These are phyloP conservation scores for Boehmeria nivea DNA, from an alignment of 306 rosid genomes.

Conservation along the genomic window DNA sequence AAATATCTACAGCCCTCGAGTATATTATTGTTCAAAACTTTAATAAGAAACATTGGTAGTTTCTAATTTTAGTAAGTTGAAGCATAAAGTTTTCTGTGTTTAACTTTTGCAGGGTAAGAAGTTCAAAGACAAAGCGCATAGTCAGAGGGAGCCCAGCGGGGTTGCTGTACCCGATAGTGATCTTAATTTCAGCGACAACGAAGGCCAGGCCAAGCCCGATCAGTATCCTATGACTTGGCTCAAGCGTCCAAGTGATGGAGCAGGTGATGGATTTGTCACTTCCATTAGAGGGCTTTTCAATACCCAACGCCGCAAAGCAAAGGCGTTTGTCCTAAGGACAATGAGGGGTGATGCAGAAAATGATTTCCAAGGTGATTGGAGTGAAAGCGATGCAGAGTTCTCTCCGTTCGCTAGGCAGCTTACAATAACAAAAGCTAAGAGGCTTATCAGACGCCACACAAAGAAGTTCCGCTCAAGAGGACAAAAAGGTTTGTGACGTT, in stretches of 20 bases:
- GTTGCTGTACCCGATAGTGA: conserved; percentile 74
- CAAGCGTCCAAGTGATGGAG: conserved; percentile 92
- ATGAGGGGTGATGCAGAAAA: conserved; percentile 96
- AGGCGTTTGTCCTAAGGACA: conserved; percentile 84
- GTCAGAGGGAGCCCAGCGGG: conserved; percentile 51
- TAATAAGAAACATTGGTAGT: not conserved
- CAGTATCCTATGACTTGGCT: conserved; percentile 71
- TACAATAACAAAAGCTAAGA: conserved; percentile 82
- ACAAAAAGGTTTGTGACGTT: conserved; percentile 58
- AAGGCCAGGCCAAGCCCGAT: conserved; percentile 68
- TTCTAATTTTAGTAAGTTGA: not conserved
- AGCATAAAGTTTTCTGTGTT: not conserved
- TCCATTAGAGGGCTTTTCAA: conserved; percentile 87
- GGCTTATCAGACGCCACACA: conserved; percentile 89
- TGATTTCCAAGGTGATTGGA: conserved; percentile 96
- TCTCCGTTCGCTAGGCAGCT: conserved; percentile 94
- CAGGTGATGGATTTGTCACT: conserved; percentile 99
- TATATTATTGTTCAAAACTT: not conserved
- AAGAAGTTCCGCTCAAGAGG: conserved; percentile 81
- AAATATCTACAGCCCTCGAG: not conserved
- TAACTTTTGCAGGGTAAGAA: conserved; percentile 74
- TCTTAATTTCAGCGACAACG: conserved; percentile 84
- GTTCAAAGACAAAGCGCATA: conserved; percentile 81
- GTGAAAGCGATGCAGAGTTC: conserved; percentile 81
- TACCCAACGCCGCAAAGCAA: conserved; percentile 89